These are phyloP conservation scores for Suillus paluster DNA, from an alignment of 768 basidiomycete genomes.

Conservation along the genomic window DNA sequence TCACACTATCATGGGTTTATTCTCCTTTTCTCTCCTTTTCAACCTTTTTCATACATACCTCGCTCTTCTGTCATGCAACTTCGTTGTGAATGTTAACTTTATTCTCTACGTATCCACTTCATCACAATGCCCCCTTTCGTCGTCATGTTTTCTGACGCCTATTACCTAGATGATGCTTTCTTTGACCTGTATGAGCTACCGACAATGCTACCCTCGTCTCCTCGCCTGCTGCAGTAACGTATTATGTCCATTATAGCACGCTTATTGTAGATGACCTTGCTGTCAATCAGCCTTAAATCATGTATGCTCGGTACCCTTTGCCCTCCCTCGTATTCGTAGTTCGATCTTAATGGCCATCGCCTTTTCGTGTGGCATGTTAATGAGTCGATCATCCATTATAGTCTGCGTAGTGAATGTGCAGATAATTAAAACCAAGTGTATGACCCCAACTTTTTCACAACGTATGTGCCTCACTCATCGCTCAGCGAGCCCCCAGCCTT, in stretches of 20 bases:
- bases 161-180: background rate
- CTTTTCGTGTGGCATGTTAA: background rate
- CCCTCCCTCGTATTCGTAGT: background rate
- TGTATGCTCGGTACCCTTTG: background rate
- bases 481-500: background rate
- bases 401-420: background rate
- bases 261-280: constrained; percentile 1
- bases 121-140: too few species aligned
- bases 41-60: background rate
- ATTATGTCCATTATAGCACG: constrained; percentile 27
- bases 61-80: background rate
- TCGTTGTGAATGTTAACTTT: background rate
- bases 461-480: background rate
- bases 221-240: constrained; percentile 18
- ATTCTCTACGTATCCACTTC: constrained; percentile 1
- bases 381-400: background rate
- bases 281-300: background rate
- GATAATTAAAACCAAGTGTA: background rate
- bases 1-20: too few species aligned
- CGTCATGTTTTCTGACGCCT: background rate
- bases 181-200: background rate
- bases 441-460: background rate
- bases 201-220: constrained; percentile 1
- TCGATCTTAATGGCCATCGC: background rate
- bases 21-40: background rate